Evolutionary conservation across 345 rosid species (phyloP), one percentile per base, ranked within the genome.

Genomic region (Bruguiera sexangula): DNA sequence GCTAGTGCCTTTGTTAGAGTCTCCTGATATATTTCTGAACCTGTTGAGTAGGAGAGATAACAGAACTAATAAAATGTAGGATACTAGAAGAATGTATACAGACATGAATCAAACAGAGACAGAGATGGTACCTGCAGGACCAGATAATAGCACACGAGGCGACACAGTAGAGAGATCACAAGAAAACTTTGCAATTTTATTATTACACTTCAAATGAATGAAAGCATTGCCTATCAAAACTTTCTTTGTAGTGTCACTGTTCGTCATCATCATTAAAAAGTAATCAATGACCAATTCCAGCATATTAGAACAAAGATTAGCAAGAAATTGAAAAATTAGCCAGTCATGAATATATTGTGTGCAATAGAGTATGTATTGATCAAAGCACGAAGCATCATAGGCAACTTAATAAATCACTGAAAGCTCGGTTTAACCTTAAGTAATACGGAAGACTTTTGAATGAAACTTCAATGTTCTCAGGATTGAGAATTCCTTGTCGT

Each of bases 21-120:
- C 83, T 90, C 98, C 78, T 96, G 99, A 79, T 92, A 96, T 77
- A 96, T 96, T 80, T 92, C 99, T 15, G 99, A 92, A 34, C 99
- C 99, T 96, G 70, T 37, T 58, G 19, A 13, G 50, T 43, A 4
- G 50, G 18, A 43, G 6, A 43, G 50, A 43, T 43, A 43, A 43
- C 15, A 43, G 50, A 13, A 43, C 50, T 13, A 13, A 43, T 43
- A 13, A 15, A 43, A 43, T 43, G 50, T 11, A 46, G 58, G 58
- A 68, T 37, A 22, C 59, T 10, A 55, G 51, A 36, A 19, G 30
- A 32, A 60, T 24, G 52, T 5, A 0, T 6, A 60, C 37, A 18
- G 39, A 60, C 36, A 31, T 31, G 65, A 63, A 52, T 20, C 68
- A 32, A 53, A 54, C 50, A 27, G 34, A 4, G 22, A 27, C 0